Base-by-base conservation (phyloP, 164 flowering plant genomes). In the Hamamelis virginiana region DNA sequence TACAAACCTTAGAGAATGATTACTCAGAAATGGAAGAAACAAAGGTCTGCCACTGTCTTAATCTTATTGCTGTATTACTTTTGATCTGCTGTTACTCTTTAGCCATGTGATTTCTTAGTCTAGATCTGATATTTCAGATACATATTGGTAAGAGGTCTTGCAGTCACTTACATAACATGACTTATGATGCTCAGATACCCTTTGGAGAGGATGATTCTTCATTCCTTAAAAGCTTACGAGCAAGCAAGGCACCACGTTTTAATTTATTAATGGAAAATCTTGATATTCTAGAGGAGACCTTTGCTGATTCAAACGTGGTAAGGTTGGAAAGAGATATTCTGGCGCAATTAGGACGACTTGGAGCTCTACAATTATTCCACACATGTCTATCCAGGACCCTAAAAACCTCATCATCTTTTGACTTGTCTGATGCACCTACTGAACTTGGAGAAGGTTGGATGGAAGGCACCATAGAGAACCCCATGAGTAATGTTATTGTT, bases 321-420 rank as follows among this genome's bases (percentile, higher is more conserved):
- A 79, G 66, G 67, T 70, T 93, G 81, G 98, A 91, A 74, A 81
- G 72, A 68, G 96, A 89, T 65, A 93, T 91, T 73, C 67, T 91
- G 75, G 64, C 75, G 62, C 98, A 89, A 57, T 65, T 93, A 77
- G 86, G 80, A 62, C 80, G 79, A 76, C 88, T 93, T 66, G 98
- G 98, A 68, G 97, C 94, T 80, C 76, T 91, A 41, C 62, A 84
- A 15, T 71, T 91, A 61, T 92, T 91, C 81, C 81, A 83, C n/a
- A 70, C 78, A 21, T 82, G 82, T 71, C 84, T 92, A 43, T 83
- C 88, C 25, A 79, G 81, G 82, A 82, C 82, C 8, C 58, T 82
- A 19, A 66, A 75, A 14, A 62, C 72, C 58, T 70, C 88, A 52
- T 72, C 68, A 50, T 59, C 67, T 62, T 59, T 62, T 28, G 63